Base-by-base conservation (phyloP, 176 grass and related monocot species). In the Carex myosuroides region DNA sequence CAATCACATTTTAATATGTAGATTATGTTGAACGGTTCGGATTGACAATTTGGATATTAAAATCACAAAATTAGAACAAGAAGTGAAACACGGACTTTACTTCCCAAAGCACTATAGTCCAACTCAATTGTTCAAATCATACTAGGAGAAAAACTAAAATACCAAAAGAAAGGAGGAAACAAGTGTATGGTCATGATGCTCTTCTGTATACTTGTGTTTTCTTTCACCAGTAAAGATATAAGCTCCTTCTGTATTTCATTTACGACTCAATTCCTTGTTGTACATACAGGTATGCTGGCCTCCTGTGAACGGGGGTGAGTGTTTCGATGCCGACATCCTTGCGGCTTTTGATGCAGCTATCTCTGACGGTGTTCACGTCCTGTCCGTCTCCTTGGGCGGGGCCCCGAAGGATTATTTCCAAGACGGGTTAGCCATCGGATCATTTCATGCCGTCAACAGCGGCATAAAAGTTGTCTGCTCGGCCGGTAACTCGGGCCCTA, bases 301-400 rank as follows among this genome's bases (percentile, higher is more conserved):
- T 21, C 81, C 84, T 30, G 21, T 94, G 44, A 87, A 90, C 26
- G 88, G 72, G 6, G 83, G 58, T 13, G 78, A 88, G 77, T 97
- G 94, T 84, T 91, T 86, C 63, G 91, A 93, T 61, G 68, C 91
- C 21, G 94, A 97, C 87, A 70, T 93, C 5, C 46, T 97, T 0
- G 87, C 91, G 13, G 91, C 81, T 16, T 97, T 91, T 88, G 91
- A 93, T 26, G 84, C 91, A 16, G 91, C 94, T 84, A 93, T 97
- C 83, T 58, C 79, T 20, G 94, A 97, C 12, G 94, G 94, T 6
- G 87, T 88, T 41, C 85, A 91, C 80, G 60, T 97, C 64, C 58
- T 97, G 76, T 90, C 94, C 0, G 81, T 92, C 12, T 97, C 94
- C 76, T 33, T 97, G 3, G 94, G 94, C 21, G 89, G 91, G 29